Conservation (phyloP, 768 basidiomycete genomes). For the Leccinellum luteum region DNA sequence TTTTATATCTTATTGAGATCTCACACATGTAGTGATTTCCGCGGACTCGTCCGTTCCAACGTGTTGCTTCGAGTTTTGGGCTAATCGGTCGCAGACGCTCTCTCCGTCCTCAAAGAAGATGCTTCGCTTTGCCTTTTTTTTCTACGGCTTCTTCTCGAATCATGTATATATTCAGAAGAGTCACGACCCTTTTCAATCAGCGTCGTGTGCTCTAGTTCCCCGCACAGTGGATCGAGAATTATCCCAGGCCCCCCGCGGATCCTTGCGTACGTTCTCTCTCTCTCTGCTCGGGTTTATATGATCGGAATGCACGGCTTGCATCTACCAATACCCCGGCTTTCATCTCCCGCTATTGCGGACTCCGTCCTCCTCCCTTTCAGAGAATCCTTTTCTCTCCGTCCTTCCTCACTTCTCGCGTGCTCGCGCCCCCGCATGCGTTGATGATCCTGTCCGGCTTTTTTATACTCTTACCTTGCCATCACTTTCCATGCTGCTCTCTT, state of each 20-base stretch:
- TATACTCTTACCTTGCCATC: constrained; percentile 13
- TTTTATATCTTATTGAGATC: too few relatives aligned
- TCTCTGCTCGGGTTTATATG: constrained; percentile 25
- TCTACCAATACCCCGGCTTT: constrained; percentile 8
- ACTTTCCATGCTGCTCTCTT: constrained; percentile 2
- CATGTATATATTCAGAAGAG: constrained; percentile 11
- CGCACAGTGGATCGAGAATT: constrained; percentile 28
- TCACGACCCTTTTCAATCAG: constrained; percentile 8
- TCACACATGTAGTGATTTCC: constrained; percentile 26
- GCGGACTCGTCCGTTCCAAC: constrained; percentile 24
- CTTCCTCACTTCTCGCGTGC: constrained; percentile 13
- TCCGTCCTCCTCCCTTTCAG: constrained; percentile 7
- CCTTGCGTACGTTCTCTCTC: constrained; percentile 18
- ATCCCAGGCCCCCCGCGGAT: constrained; percentile 33
- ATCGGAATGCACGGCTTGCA: constrained; percentile 13
- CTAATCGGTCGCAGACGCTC: constrained; percentile 22
- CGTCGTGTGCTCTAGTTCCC: constrained; percentile 25
- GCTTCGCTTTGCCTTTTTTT: constrained; percentile 17
- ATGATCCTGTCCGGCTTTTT: constrained; percentile 14
- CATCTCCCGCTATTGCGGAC: constrained; percentile 7
- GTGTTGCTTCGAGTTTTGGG: constrained; percentile 22
- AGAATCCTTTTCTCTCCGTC: neutral
- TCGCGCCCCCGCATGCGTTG: constrained; percentile 7
- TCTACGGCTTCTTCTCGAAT: constrained; percentile 8
- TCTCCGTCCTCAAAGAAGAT: constrained; percentile 13